Base-by-base conservation (phyloP, 768 basidiomycete genomes). In the Boletales sp. region DNA sequence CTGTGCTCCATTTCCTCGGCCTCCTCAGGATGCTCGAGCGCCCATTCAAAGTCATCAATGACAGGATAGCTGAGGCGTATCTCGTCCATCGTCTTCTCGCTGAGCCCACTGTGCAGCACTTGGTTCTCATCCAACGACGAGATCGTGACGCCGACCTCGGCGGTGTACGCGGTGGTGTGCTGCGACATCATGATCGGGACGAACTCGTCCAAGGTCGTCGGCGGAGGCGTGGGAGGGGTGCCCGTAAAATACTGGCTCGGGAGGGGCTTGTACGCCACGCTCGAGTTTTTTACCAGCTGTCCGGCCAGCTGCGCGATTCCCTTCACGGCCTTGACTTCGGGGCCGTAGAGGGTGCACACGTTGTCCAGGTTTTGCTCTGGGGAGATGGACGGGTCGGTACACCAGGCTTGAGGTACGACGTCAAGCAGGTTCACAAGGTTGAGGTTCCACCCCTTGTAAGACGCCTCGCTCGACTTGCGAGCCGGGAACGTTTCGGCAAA, bases 351-450 rank as follows among this genome's bases (percentile, higher is more conserved):
- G 8, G 29, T 0, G 7, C 41, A 37, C 5, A 54, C 40, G 21
- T 54, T 54, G 4, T 29, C 31, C 40, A 51, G 8, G 37, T 51
- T 43, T 45, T 51, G 53, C 8, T 40, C 39, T 5, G 45, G 49
- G 17, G 45, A 47, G 32, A 13, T 17, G 17, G 5, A 3, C 12
- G 14, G 4, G 19, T 30, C 19, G 30, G n/a, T 17, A 13, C 45
- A 43, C 53, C 53, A 54, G 27, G 49, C 45, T 30, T 54, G 49
- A 8, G 53, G 49, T 21, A 50, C 45, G 8, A 51, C 45, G 6
- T 54, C 45, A 8, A 38, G 40, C 12, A n/a, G 6, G 18, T 54
- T 54, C 15, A 54, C 42, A 19, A 54, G 40, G 30, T 54, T 51
- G 29, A 14, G 44, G 40, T 51, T 54, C 53, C 53, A 54, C 18